A percentile compares a stretch with the other conserved stretches of the same genome.
phyloP scores from a whole-genome alignment of 805 yeast genomes.

The Yarrowia phangngaensis region DNA sequence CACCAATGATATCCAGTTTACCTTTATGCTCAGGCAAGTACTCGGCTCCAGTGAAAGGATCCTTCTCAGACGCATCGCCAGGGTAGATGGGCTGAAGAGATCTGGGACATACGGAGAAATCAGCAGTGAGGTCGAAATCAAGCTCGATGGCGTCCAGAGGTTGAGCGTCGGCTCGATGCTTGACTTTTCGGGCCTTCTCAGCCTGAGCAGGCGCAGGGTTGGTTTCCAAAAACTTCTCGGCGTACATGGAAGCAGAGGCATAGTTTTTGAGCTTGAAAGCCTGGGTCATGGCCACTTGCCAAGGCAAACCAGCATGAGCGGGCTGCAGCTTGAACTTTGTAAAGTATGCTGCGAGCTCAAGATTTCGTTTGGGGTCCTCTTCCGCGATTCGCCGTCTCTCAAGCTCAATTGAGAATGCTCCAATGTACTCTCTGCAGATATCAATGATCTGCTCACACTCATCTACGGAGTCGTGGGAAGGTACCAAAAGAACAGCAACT shows the following conservation, averaged over 20 bases:
- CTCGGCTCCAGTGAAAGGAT: slow-evolving; percentile 85
- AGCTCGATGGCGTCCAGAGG: slow-evolving; percentile 85
- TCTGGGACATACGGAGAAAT: slow-evolving; percentile 83
- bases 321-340: slow-evolving; percentile 78
- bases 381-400: slow-evolving; percentile 77
- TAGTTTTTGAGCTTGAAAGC: slow-evolving; percentile 84
- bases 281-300: slow-evolving; percentile 93
- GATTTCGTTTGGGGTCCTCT: slow-evolving; percentile 68
- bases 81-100: slow-evolving; percentile 85
- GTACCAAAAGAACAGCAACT: slow-evolving; percentile 65
- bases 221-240: slow-evolving; percentile 65
- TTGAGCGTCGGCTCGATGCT: slow-evolving; percentile 70
- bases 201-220: slow-evolving; percentile 47
- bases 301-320: slow-evolving; percentile 79
- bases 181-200: slow-evolving; percentile 81
- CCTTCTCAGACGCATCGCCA: slow-evolving; percentile 63
- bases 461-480: slow-evolving; percentile 67
- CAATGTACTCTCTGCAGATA: slow-evolving; percentile 81
- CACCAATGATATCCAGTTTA: slow-evolving; percentile 67
- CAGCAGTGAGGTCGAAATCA: slow-evolving; percentile 89
- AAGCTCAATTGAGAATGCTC: slow-evolving; percentile 88
- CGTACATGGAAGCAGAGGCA: slow-evolving; percentile 85
- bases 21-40: slow-evolving; percentile 79
- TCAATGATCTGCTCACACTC: slow-evolving; percentile 67
- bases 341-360: slow-evolving; percentile 94